A percentile compares a stretch with the other conserved stretches of the same genome.
phyloP scores from a whole-genome alignment of 2,329 filamentous ascomycete genomes.

The Pseudogymnoascus sp. region DNA sequence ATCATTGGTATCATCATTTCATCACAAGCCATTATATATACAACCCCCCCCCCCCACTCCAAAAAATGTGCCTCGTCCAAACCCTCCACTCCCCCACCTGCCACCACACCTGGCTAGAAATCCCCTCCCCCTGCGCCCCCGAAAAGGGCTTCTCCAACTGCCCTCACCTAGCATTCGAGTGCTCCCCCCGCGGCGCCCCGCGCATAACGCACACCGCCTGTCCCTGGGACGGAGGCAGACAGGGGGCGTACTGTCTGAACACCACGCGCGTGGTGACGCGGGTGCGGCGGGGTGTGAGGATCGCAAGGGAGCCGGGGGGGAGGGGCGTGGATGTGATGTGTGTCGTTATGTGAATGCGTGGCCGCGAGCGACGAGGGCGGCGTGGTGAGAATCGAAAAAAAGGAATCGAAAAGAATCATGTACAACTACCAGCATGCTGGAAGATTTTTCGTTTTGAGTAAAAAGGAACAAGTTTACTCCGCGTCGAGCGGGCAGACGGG shows the following conservation, averaged over 20 bases:
- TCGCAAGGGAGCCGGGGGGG: not conserved
- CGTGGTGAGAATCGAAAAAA: not conserved
- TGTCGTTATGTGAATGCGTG: not conserved
- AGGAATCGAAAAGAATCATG: not conserved
- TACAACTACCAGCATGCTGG: not conserved
- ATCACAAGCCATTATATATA: not conserved
- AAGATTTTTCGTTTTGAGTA: not conserved
- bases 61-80: not conserved
- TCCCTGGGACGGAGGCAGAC: not conserved
- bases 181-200: not conserved
- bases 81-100: not conserved
- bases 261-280: not conserved
- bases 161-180: not conserved
- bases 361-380: not conserved
- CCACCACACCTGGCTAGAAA: not conserved
- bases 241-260: not conserved
- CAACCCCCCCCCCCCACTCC: not conserved
- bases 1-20: not conserved
- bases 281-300: not conserved
- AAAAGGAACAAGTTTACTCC: slow-evolving; percentile 43
- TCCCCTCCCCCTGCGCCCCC: not conserved
- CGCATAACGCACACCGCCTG: not conserved
- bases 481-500: slow-evolving; percentile 70
- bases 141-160: not conserved
- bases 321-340: not conserved